Evolutionary conservation across 805 yeast genomes (phyloP).

Genomic region (Jamesozyma gamospora): DNA sequence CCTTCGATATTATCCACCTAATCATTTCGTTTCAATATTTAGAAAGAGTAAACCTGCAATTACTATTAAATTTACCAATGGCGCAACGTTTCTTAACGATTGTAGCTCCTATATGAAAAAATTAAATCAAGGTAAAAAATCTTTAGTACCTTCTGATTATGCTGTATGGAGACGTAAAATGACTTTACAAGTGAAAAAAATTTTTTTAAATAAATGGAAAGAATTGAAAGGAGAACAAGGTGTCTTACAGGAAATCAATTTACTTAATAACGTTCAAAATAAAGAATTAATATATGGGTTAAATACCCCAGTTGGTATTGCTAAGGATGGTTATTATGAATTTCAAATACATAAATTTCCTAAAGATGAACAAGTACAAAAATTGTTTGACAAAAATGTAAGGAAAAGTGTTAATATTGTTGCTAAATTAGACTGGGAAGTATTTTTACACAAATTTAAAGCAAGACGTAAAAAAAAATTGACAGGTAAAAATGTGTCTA

Average conservation of each 20-base stretch:
- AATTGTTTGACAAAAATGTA: constrained; percentile 11
- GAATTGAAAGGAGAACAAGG: constrained; percentile 14
- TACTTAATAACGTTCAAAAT: neutral
- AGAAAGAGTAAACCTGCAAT: constrained; percentile 25
- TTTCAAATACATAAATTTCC: constrained; percentile 20
- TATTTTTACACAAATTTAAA: constrained; percentile 5
- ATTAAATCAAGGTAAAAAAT: constrained; percentile 2
- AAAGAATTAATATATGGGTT: neutral
- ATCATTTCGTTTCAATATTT: constrained; percentile 22
- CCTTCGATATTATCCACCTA: constrained; percentile 21
- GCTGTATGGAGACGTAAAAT: constrained; percentile 20
- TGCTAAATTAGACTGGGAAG: constrained; percentile 16
- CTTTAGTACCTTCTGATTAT: constrained; percentile 17
- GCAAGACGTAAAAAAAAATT: neutral
- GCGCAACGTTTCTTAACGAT: constrained; percentile 1
- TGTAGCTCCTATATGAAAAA: constrained; percentile 3
- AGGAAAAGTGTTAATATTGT: constrained; percentile 13
- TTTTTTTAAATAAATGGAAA: constrained; percentile 21
- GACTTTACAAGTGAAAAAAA: constrained; percentile 8
- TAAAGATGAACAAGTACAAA: constrained; percentile 1
- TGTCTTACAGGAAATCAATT: constrained; percentile 5
- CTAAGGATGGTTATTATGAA: constrained; percentile 27
- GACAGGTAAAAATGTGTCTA: neutral
- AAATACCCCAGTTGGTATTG: constrained; percentile 10
- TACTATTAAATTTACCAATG: constrained; percentile 7